Percentiles rank a stretch among this genome's conserved stretches.
These are phyloP conservation scores for Vicia villosa DNA, from an alignment of 306 rosid species.

Conservation along the genomic window DNA sequence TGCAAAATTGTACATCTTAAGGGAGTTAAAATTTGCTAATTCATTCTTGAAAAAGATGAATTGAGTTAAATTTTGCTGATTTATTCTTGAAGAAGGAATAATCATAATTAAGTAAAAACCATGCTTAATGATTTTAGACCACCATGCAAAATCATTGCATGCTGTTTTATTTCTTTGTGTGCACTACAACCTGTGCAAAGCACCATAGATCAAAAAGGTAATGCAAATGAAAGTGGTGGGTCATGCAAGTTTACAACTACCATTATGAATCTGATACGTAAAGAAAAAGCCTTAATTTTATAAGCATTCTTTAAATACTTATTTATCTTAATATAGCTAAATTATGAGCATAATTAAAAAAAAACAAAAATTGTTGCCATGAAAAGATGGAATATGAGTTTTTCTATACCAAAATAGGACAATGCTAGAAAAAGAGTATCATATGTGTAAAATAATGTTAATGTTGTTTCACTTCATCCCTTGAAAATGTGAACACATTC, in stretches of 20 bases:
- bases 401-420: background rate
- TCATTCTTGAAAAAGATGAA: too few species aligned
- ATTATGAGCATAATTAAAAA: constrained; percentile 2
- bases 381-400: background rate
- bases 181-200: constrained; percentile 22
- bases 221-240: constrained; percentile 44
- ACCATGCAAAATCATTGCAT: constrained; percentile 36
- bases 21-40: too few species aligned
- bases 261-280: constrained; percentile 31
- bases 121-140: constrained; percentile 34
- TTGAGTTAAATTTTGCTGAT: too few species aligned
- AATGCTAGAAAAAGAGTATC: constrained; percentile 16
- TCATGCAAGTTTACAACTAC: constrained; percentile 30
- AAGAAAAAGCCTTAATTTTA: background rate
- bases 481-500: background rate
- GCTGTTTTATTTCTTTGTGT: constrained; percentile 27
- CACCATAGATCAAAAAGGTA: constrained; percentile 18
- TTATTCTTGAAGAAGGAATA: background rate
- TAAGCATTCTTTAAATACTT: background rate
- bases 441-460: constrained; percentile 1
- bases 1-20: constrained; percentile 42
- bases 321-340: background rate
- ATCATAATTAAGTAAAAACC: constrained; percentile 27
- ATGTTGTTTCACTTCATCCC: background rate
- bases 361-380: background rate